Base-by-base conservation (phyloP, 345 rosid species). In the Acer yangbiense region DNA sequence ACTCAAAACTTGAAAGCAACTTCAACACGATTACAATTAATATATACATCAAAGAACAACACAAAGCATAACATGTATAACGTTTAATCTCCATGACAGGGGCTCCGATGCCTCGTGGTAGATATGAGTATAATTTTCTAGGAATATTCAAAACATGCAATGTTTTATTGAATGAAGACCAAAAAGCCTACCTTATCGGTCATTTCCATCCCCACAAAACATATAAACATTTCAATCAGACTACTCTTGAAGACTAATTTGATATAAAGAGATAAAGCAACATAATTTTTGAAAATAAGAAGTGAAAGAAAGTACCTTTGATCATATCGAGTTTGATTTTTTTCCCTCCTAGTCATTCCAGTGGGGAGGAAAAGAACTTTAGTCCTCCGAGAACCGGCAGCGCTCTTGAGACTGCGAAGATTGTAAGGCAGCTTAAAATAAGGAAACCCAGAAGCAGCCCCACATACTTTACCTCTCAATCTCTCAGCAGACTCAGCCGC, bases 311-410 rank as follows among this genome's bases (percentile, higher is more conserved):
- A 54, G n/a, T 60, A 60, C 98, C 84, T 76, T 0, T 60, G 77
- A 70, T 90, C 78, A 62, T 84, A 89, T 65, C 79, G 85, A 76
- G 86, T 75, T 80, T 83, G 93, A 82, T 94, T 95, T 52, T 76
- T 90, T 58, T 83, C 87, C 82, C 97, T 88, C 85, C 75, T 90
- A 12, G 90, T 82, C 95, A 95, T 92, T 80, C 99, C 98, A 78
- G 66, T 58, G 2, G 97, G 89, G 17, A 89, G 94, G 81, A 90
- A 82, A 54, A 66, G 80, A 17, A 95, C 85, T 77, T 83, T 87
- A 3, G 94, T 95, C 79, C 78, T 84, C 43, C 98, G 87, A 65
- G 78, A 85, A 7, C 82, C 78, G 75, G 97, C 98, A 62, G 92
- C 97, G 76, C 0, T 66, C 67, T 61, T 86, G 61, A 94, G 93